These are phyloP conservation scores for Trichoderma simmonsii DNA, from an alignment of 2,329 filamentous ascomycete genomes.

Conservation along the genomic window DNA sequence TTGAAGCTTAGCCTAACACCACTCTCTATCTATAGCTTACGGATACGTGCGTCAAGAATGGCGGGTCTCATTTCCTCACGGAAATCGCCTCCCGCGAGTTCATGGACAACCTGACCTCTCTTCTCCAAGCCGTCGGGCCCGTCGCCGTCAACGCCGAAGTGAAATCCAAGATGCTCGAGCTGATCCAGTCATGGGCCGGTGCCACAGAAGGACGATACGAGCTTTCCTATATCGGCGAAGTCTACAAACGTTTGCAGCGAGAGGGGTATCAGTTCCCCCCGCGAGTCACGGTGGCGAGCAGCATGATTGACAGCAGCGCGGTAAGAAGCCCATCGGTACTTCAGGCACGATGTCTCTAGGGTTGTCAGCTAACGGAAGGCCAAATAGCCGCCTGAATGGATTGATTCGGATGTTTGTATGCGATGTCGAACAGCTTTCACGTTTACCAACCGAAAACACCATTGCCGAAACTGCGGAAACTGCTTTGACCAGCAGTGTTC, in stretches of 20 bases:
- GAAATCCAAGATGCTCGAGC: constrained; percentile 82
- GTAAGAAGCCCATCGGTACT: constrained; percentile 48
- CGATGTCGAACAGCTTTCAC: constrained; percentile 92
- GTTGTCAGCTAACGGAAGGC: constrained; percentile 13
- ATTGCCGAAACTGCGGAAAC: constrained; percentile 96
- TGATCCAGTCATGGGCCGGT: constrained; percentile 90
- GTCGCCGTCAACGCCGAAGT: constrained; percentile 81
- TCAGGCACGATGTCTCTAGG: neutral
- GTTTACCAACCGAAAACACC: constrained; percentile 97
- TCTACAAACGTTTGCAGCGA: constrained; percentile 75
- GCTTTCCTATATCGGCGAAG: constrained; percentile 80
- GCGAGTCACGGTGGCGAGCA: constrained; percentile 81
- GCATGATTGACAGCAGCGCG: constrained; percentile 95
- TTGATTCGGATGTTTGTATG: constrained; percentile 98
- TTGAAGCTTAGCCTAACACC: neutral
- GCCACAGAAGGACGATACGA: constrained; percentile 84
- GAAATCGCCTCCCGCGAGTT: constrained; percentile 97
- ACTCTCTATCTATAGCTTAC: constrained; percentile 62
- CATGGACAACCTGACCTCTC: constrained; percentile 92
- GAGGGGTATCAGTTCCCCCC: constrained; percentile 92
- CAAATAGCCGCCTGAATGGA: constrained; percentile 85
- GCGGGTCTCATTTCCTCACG: constrained; percentile 87
- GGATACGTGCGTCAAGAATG: constrained; percentile 98
- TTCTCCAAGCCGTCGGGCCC: constrained; percentile 75
- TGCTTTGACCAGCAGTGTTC: constrained; percentile 97